Percentiles rank a stretch among this genome's conserved stretches.
Evolutionary conservation across 106 monocot genomes (phyloP).

Genomic region (Dioscorea zingiberensis): DNA sequence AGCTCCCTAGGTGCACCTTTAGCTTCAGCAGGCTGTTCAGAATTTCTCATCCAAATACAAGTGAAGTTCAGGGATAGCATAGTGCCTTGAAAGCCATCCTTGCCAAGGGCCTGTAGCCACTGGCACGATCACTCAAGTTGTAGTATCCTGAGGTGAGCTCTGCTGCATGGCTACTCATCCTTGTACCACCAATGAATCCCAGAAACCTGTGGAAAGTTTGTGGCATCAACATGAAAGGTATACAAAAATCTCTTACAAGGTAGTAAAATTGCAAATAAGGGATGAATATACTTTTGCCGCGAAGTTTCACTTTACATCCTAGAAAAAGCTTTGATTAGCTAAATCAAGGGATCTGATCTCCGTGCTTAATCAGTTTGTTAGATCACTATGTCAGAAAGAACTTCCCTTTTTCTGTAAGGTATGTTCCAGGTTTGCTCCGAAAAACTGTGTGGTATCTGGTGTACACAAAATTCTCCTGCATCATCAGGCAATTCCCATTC

Average conservation of each 20-base stretch:
- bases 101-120: conserved; percentile 50
- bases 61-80: conserved; percentile 55
- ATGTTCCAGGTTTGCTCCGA: conserved; percentile 30
- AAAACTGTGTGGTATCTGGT: conserved; percentile 43
- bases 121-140: conserved; percentile 27
- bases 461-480: conserved; percentile 53
- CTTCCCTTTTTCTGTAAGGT: conserved; percentile 27
- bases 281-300: conserved; percentile 45
- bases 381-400: conserved; percentile 75
- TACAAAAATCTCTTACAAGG: neutral
- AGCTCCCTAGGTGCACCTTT: conserved; percentile 50
- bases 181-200: conserved; percentile 69
- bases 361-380: conserved; percentile 51
- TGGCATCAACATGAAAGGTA: neutral
- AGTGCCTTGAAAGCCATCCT: conserved; percentile 37
- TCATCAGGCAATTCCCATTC: conserved; percentile 56
- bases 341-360: conserved; percentile 43
- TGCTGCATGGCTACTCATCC: conserved; percentile 40
- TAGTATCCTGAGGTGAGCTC: conserved; percentile 67
- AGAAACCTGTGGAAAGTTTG: conserved; percentile 25
- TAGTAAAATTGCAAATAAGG: neutral
- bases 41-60: conserved; percentile 55
- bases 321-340: conserved; percentile 41
- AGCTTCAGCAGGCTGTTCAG: conserved; percentile 37
- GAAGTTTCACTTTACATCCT: conserved; percentile 49